Percentiles rank a stretch among this genome's conserved stretches.
Evolutionary conservation across 345 rosid genomes (phyloP).

Genomic region (Gossypium mustelinum): DNA sequence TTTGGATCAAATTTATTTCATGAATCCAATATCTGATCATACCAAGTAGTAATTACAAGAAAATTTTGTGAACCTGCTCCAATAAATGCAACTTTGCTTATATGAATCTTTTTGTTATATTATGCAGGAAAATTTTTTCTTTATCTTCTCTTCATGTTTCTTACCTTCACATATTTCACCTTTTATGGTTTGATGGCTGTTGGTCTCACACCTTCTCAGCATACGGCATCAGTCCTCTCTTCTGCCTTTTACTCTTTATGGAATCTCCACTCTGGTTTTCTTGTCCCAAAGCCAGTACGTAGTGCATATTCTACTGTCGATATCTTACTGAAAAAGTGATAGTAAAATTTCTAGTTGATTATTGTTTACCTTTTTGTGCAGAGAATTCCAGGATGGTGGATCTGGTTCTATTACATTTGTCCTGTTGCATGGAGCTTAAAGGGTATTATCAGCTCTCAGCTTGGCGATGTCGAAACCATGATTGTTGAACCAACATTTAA

Average conservation of each 20-base stretch:
- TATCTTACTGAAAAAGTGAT: not conserved
- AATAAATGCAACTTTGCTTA: not conserved
- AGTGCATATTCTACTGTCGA: not conserved
- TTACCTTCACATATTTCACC: conserved; percentile 88
- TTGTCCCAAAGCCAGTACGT: conserved; percentile 72
- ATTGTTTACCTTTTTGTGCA: conserved; percentile 19
- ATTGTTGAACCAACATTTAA: conserved; percentile 47
- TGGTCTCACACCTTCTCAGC: conserved; percentile 77
- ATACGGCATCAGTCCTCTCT: conserved; percentile 75
- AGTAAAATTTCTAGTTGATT: too few species aligned
- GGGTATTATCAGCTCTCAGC: conserved; percentile 72
- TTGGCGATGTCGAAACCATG: conserved; percentile 67
- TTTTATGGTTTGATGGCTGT: conserved; percentile 93
- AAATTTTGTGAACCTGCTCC: not conserved
- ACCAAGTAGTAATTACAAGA: not conserved
- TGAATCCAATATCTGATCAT: not conserved
- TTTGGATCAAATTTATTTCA: not conserved
- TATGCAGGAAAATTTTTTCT: conserved; percentile 72
- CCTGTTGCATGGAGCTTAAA: conserved; percentile 88
- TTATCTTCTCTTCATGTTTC: conserved; percentile 76
- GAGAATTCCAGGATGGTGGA: conserved; percentile 91
- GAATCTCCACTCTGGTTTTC: conserved; percentile 90
- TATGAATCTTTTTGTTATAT: not conserved
- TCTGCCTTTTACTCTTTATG: conserved; percentile 88
- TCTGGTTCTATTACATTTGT: conserved; percentile 84